These are phyloP conservation scores for Cutaneotrichosporon sp. DNA, from an alignment of 1,284 basidiomycete genomes.

Conservation along the genomic window DNA sequence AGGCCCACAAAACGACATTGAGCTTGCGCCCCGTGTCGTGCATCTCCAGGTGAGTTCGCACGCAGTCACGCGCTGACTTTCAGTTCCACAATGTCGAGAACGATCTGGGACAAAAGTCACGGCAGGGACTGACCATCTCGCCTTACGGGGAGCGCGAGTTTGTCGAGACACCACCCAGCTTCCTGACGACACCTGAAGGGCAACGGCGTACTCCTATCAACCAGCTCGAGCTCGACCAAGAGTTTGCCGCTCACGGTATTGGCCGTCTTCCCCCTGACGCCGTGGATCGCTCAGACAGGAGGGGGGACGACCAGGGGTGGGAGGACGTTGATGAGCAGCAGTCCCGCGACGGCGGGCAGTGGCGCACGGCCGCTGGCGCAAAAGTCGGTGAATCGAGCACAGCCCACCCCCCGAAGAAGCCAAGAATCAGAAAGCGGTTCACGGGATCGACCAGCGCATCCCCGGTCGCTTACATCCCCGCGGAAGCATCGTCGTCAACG, in stretches of 20 bases:
- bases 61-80: conserved; percentile 12
- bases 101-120: not conserved
- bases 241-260: not conserved
- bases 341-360: not conserved
- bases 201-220: not conserved
- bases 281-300: not conserved
- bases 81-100: conserved; percentile 7
- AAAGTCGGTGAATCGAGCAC: not conserved
- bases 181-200: not conserved
- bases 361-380: conserved; percentile 3
- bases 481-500: not conserved
- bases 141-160: conserved; percentile 38
- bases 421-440: conserved; percentile 4
- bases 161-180: conserved; percentile 25
- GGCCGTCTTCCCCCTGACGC: not conserved
- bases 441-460: not conserved
- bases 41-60: conserved; percentile 41
- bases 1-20: conserved; percentile 46
- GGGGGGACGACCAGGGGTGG: not conserved
- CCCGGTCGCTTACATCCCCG: not conserved
- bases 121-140: conserved; percentile 37
- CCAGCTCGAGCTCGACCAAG: not conserved
- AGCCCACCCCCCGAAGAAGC: not conserved
- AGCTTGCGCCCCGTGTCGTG: conserved; percentile 41
- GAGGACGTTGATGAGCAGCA: not conserved